Conservation (phyloP, 129 eudicot species). For the Ambrosia trifida region DNA sequence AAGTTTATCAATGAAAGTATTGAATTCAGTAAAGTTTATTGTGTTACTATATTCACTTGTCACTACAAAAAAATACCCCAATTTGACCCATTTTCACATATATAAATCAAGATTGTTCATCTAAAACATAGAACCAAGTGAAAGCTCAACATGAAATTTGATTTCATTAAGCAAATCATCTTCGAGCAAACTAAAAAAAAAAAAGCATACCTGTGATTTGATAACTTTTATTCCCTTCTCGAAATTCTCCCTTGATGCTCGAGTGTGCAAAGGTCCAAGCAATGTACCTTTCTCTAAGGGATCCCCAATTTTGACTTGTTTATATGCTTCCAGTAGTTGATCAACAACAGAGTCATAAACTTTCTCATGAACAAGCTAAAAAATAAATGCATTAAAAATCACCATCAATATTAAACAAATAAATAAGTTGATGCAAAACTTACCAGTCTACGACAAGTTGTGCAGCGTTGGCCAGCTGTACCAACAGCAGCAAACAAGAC, state of each 20-base stretch:
- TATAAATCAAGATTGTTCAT: not conserved
- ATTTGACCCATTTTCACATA: not conserved
- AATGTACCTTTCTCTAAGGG: conserved; percentile 84
- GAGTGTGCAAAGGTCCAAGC: conserved; percentile 95
- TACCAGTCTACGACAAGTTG: conserved; percentile 98
- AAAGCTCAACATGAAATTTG: not conserved
- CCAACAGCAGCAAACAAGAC: conserved; percentile 99
- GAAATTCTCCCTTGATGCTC: conserved; percentile 66
- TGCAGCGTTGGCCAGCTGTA: conserved; percentile 99
- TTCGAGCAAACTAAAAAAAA: not conserved
- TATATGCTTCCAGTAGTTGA: conserved; percentile 69
- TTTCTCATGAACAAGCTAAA: conserved; percentile 85
- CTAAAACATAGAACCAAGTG: not conserved
- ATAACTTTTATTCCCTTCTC: conserved; percentile 76
- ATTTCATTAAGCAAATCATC: not conserved
- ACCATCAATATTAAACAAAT: conserved; percentile 2
- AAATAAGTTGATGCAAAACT: not conserved
- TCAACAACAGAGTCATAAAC: conserved; percentile 70
- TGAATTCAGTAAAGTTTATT: no score
- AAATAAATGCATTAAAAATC: not conserved
- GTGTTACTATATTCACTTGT: no score
- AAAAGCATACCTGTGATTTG: conserved; percentile 66
- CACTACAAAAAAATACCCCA: not conserved
- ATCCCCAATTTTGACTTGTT: conserved; percentile 91
- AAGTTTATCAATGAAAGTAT: no score